Evolutionary conservation across 306 rosid species (phyloP), one percentile per base, ranked within the genome.

Genomic region (Myrica gale): DNA sequence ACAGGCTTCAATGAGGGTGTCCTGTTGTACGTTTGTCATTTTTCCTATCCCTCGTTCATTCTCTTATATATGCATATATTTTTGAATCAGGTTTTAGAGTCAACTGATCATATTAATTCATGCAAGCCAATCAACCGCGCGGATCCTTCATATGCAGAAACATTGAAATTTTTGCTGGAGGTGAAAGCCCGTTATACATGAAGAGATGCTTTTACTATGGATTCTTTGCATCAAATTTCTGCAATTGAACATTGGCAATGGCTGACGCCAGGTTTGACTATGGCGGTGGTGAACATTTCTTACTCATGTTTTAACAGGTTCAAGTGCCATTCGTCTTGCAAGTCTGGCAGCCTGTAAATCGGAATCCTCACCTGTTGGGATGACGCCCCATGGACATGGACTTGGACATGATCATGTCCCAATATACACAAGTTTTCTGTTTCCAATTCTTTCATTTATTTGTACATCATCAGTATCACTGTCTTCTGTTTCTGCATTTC

Each of bases 51-150:
- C 16, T 70, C 45, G 26, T 5, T 16, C 13, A n/a, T 50, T 50
- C 43, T 20, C 4, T 42, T 66, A 78, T 63, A 73, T 53, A 82
- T 71, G 57, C 26, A 56, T 69, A 63, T 41, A 60, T 58, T 74
- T 73, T 77, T 82, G 37, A 81, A n/a, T 2, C 89, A 95, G 99
- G 97, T 95, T n/a, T 76, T 95, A 77, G 97, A 95, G 57, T 95
- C 99, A 21, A 95, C 91, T 0, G 99, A 95, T 87, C 99, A 95
- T 78, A 91, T 95, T 75, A 92, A 90, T 79, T 95, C 97, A 45
- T 95, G 99, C 84, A 95, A 95, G 54, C 99, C 99, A 9, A 75
- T 90, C 79, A 88, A 84, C 82, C 96, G 89, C 20, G 39, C 67
- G 0, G 99, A 95, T 87, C 96, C 99, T 26, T 95, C 99, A 9